phyloP scores from a whole-genome alignment of 192 early-diverging fungal species.

The Funneliformis geosporum region DNA sequence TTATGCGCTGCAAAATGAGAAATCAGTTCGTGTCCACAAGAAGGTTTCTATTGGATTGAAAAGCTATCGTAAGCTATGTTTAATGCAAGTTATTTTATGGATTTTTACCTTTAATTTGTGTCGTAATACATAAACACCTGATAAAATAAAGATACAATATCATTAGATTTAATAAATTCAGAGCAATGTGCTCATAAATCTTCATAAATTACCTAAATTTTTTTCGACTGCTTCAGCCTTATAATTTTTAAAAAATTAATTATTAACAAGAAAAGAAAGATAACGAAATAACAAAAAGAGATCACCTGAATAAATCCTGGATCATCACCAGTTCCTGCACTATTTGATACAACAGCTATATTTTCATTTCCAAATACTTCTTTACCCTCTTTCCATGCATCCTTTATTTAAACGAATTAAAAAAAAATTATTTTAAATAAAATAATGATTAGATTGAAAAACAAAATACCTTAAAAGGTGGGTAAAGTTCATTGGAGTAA shows the following conservation, averaged over 20 bases:
- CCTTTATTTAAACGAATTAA: constrained; percentile 39
- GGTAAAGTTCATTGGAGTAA: constrained; percentile 68
- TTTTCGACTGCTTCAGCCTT: constrained; percentile 48
- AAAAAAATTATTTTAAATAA: not conserved
- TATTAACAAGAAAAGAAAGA: constrained; percentile 22
- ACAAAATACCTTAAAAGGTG: constrained; percentile 60
- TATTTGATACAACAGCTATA: constrained; percentile 89
- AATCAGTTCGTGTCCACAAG: constrained; percentile 64
- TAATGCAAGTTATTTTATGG: constrained; percentile 16
- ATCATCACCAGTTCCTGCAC: constrained; percentile 84
- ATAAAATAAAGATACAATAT: not conserved
- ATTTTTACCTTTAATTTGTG: constrained; percentile 38
- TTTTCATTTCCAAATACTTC: constrained; percentile 59
- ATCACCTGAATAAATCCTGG: constrained; percentile 45
- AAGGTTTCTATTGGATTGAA: constrained; percentile 67
- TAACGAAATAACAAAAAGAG: not conserved
- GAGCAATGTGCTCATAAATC: not conserved
- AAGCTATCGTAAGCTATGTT: constrained; percentile 35
- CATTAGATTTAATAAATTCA: constrained; percentile 6
- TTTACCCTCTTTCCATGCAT: constrained; percentile 68
- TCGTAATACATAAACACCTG: constrained; percentile 61
- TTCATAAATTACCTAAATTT: constrained; percentile 42
- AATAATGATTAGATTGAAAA: not conserved
- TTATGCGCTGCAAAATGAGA: constrained; percentile 44
- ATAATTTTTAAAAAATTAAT: constrained; percentile 15